Evolutionary conservation across 2,329 filamentous ascomycete genomes (phyloP).

Genomic region (Leptographium lundbergii): DNA sequence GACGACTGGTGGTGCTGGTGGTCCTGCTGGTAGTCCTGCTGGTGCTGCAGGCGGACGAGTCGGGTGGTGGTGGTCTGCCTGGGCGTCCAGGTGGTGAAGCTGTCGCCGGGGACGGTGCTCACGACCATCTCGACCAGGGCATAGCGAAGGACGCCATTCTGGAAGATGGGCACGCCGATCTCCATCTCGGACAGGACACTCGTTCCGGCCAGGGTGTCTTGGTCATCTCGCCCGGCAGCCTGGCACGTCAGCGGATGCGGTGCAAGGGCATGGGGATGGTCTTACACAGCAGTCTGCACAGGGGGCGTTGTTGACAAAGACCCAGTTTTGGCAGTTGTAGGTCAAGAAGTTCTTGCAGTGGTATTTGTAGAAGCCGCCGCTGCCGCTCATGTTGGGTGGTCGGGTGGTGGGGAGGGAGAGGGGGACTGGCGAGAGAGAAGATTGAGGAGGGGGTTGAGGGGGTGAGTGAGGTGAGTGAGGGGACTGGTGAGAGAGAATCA

Average conservation of each 20-base stretch:
- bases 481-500: too few relatives aligned
- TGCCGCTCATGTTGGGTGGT: conserved; percentile 22
- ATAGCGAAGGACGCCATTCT: conserved; percentile 34
- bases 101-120: conserved; percentile 19
- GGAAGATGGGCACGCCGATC: conserved; percentile 11
- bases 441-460: background rate
- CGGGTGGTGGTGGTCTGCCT: conserved; percentile 13
- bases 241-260: conserved; percentile 12
- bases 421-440: background rate
- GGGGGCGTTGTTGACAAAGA: conserved; percentile 32
- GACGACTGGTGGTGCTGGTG: background rate
- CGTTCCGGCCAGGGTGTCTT: conserved; percentile 13
- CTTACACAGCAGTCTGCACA: conserved; percentile 34
- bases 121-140: conserved; percentile 32
- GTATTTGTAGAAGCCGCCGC: conserved; percentile 34
- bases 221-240: conserved; percentile 37
- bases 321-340: conserved; percentile 35
- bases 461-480: background rate
- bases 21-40: background rate
- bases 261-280: background rate
- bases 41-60: background rate
- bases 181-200: conserved; percentile 7
- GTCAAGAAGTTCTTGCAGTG: conserved; percentile 38
- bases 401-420: too few relatives aligned
- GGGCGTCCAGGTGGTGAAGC: conserved; percentile 24